Conservation (phyloP, 2,329 filamentous ascomycete genomes). For the Lachnellula hyalina region DNA sequence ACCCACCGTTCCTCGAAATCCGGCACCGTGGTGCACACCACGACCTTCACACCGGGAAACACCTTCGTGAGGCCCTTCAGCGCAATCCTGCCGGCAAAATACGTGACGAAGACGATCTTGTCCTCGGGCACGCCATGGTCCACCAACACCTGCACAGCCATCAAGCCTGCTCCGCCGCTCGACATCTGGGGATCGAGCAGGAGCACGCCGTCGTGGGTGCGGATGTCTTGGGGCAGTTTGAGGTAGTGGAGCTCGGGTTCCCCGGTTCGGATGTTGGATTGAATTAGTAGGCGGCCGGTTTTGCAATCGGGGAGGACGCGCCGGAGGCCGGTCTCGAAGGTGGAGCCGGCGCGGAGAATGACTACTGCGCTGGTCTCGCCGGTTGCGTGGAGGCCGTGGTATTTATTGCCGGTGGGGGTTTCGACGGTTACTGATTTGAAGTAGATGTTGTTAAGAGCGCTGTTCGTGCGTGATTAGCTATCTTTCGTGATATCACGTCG, state of each 20-base stretch:
- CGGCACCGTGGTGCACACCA: slow-evolving; percentile 75
- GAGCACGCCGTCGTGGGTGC: slow-evolving; percentile 72
- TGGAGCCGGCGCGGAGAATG: slow-evolving; percentile 81
- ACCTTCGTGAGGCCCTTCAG: slow-evolving; percentile 81
- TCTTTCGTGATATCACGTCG: slow-evolving; percentile 14
- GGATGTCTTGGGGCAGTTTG: slow-evolving; percentile 69
- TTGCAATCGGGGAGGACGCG: slow-evolving; percentile 90
- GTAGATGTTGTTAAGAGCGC: slow-evolving; percentile 70
- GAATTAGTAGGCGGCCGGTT: slow-evolving; percentile 83
- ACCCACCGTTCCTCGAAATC: slow-evolving; percentile 87
- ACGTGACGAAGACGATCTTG: slow-evolving; percentile 87
- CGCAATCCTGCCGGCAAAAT: slow-evolving; percentile 79
- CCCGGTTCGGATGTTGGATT: slow-evolving; percentile 77
- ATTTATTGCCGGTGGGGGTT: slow-evolving; percentile 66
- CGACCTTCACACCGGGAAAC: slow-evolving; percentile 80
- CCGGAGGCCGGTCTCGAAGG: slow-evolving; percentile 80
- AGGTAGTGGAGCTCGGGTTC: slow-evolving; percentile 92
- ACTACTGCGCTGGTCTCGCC: slow-evolving; percentile 82
- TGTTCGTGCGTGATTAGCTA: slow-evolving; percentile 31
- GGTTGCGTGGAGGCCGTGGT: slow-evolving; percentile 64
- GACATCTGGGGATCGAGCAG: slow-evolving; percentile 93
- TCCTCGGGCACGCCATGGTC: slow-evolving; percentile 86
- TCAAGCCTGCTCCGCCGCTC: slow-evolving; percentile 76
- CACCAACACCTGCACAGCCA: slow-evolving; percentile 93
- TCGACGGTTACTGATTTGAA: slow-evolving; percentile 60